Base-by-base conservation (phyloP, 2,329 filamentous ascomycete species). In the Westerdykella ornata region DNA sequence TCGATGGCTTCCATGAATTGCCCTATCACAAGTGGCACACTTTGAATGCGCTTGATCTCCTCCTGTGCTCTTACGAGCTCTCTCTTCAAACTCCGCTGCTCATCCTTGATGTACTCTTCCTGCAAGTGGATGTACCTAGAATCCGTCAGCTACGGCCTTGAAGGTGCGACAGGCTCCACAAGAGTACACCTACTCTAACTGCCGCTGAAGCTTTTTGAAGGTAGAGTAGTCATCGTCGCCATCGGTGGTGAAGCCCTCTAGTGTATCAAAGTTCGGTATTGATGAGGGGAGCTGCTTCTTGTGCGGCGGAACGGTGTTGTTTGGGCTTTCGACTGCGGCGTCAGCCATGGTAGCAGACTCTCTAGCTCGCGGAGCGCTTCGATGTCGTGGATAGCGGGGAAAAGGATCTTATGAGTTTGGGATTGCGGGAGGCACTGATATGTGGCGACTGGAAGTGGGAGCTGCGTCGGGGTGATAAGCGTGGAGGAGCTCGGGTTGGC, bases 1-100 rank as follows among this genome's bases (percentile, higher is more conserved):
- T 98, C 92, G 64, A 98, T 98, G 42, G 92, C 92, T 72, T 98
- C 92, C 92, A 98, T 98, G 66, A 98, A 98, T 71, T 98, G 92
- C 46, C 92, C 92, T 66, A 98, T 98, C 49, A 98, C 92, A 48
- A 98, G 73, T 19, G 92, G 92, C 41, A 98, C 92, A 68, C 88
- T 96, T 73, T 98, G 92, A 67, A 98, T 98, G 53, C 92, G 83
- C 76, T 98, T 98, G 74, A 98, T 98, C 74, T 98, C 92, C 69
- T 98, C 92, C 68, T 98, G 92, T 56, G 92, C 92, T 56, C 92
- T 82, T 41, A 98, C 90, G 38, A 98, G 79, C 75, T 98, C 92
- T 57, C 92, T 82, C 77, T 98, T 98, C 68, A 98, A 71, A 71
- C 88, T 96, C 73, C 88, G 83, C 73, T 98, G 92, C 76, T 98